A percentile compares a stretch with the other conserved stretches of the same genome.
Evolutionary conservation across 306 rosid species (phyloP).

Genomic region (Sesbania bispinosa): DNA sequence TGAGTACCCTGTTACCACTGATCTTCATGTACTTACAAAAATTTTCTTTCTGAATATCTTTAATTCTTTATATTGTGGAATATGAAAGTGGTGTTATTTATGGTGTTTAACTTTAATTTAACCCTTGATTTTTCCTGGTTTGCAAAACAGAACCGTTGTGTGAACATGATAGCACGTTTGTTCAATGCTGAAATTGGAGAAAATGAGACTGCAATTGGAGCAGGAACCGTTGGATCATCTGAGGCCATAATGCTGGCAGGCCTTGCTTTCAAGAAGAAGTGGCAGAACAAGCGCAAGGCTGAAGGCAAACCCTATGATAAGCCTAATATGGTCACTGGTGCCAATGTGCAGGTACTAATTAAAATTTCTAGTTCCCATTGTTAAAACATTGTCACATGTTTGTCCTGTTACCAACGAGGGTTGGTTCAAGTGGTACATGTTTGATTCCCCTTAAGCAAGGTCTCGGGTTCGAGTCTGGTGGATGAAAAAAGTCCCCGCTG

Average conservation of each 20-base stretch:
- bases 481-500: too few species aligned
- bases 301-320: constrained; percentile 54
- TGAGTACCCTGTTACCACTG: constrained; percentile 68
- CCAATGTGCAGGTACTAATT: constrained; percentile 60
- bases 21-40: constrained; percentile 51
- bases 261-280: constrained; percentile 74
- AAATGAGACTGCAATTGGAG: constrained; percentile 51
- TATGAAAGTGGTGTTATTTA: background rate
- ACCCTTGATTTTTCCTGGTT: background rate
- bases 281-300: constrained; percentile 68
- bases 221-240: constrained; percentile 76
- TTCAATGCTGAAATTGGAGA: constrained; percentile 62
- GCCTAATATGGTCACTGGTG: constrained; percentile 73
- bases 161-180: constrained; percentile 70
- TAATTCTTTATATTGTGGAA: background rate
- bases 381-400: too few species aligned
- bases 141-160: constrained; percentile 58
- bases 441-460: too few species aligned
- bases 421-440: too few species aligned
- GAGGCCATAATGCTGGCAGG: constrained; percentile 92
- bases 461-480: too few species aligned
- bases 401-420: too few species aligned
- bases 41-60: background rate
- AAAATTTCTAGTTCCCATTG: background rate
- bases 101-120: background rate